Percentiles rank a stretch among this genome's conserved stretches.
phyloP scores from a whole-genome alignment of 2,329 filamentous ascomycete species.

The Pezicula rhizophila region DNA sequence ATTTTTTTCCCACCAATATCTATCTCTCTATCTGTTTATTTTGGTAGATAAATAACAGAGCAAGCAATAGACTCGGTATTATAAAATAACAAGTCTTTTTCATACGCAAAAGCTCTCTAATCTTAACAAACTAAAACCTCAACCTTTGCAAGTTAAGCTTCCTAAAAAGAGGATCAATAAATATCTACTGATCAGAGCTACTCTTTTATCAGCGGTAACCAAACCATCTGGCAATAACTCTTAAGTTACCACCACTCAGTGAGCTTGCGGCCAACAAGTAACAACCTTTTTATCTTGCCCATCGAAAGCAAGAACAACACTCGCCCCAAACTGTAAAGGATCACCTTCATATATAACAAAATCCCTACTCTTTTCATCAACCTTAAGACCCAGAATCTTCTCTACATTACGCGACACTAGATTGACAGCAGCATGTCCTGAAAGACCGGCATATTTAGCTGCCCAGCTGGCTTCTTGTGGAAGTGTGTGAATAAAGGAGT shows the following conservation, averaged over 20 bases:
- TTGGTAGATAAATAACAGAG: too few species aligned
- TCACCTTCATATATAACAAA: slow-evolving; percentile 38
- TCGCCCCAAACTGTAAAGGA: slow-evolving; percentile 34
- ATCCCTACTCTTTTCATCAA: slow-evolving; percentile 27
- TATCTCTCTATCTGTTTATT: too few species aligned
- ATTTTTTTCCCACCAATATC: too few species aligned
- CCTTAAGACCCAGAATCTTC: slow-evolving; percentile 31
- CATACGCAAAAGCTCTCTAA: too few species aligned
- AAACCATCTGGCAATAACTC: too few species aligned
- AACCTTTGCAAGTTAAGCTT: too few species aligned
- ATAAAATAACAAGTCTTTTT: too few species aligned
- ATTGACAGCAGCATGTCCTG: slow-evolving; percentile 28
- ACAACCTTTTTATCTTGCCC: slow-evolving; percentile 22
- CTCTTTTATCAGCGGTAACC: too few species aligned
- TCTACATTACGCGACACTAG: slow-evolving; percentile 36
- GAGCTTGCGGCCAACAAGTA: slow-evolving; percentile 30
- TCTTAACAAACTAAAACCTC: too few species aligned
- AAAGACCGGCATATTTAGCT: slow-evolving; percentile 33
- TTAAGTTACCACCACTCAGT: not conserved
- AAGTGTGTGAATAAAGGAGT: slow-evolving; percentile 34
- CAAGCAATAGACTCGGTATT: too few species aligned
- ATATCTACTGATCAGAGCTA: too few species aligned
- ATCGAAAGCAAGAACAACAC: slow-evolving; percentile 32
- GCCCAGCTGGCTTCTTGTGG: slow-evolving; percentile 34
- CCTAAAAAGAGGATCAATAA: too few species aligned